phyloP scores from a whole-genome alignment of 2,329 filamentous ascomycete species.

The Fusarium subglutinans region DNA sequence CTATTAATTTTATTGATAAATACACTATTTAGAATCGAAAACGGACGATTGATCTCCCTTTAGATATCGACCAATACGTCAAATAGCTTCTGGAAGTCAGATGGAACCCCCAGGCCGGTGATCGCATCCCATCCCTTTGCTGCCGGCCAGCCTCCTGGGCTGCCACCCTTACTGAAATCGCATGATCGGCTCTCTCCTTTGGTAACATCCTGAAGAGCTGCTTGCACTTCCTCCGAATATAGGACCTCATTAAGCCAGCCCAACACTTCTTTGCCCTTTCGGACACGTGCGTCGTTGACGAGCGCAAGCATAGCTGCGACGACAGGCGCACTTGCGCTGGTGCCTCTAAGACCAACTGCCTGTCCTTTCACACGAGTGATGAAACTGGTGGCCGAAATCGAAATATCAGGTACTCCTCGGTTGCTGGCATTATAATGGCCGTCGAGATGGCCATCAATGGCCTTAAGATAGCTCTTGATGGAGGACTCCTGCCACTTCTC shows the following conservation, averaged over 20 bases:
- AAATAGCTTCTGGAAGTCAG: constrained; percentile 52
- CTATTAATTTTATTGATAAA: neutral
- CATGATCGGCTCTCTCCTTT: constrained; percentile 54
- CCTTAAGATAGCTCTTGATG: constrained; percentile 53
- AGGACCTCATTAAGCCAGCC: constrained; percentile 64
- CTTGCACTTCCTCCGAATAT: constrained; percentile 52
- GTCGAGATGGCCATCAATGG: constrained; percentile 53
- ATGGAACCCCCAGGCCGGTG: constrained; percentile 60
- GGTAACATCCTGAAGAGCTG: constrained; percentile 54
- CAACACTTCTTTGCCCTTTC: constrained; percentile 57
- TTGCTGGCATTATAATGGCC: constrained; percentile 57
- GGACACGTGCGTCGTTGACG: constrained; percentile 63
- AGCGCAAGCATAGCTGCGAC: constrained; percentile 64
- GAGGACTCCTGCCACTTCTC: constrained; percentile 57
- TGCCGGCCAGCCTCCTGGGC: constrained; percentile 56
- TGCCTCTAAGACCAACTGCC: constrained; percentile 50
- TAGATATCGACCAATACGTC: constrained; percentile 44
- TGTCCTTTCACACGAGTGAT: constrained; percentile 46
- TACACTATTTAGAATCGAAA: neutral
- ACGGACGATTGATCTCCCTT: neutral
- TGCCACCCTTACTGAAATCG: constrained; percentile 45
- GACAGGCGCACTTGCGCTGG: constrained; percentile 63
- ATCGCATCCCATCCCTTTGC: constrained; percentile 58
- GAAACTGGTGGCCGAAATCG: constrained; percentile 68
- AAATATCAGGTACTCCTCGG: constrained; percentile 61